Conservation (phyloP, 495 filamentous ascomycete species). For the Lasiosphaeria ovina region DNA sequence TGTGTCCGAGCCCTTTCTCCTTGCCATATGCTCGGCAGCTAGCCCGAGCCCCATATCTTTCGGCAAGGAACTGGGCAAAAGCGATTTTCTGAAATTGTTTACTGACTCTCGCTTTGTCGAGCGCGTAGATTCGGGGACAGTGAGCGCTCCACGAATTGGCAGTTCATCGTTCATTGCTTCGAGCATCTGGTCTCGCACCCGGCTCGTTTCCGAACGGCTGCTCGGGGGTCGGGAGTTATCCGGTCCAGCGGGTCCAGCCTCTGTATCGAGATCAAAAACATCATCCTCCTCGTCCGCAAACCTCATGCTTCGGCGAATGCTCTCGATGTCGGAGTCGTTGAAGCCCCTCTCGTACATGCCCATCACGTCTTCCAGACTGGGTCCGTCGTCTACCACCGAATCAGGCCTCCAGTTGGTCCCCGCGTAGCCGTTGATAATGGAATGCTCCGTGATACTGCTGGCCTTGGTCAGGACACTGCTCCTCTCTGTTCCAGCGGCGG, state of each 20-base stretch:
- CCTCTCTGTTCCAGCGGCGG: constrained; percentile 76
- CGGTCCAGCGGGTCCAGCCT: constrained; percentile 18
- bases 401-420: constrained; percentile 51
- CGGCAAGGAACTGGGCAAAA: constrained; percentile 33
- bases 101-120: constrained; percentile 36
- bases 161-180: constrained; percentile 47
- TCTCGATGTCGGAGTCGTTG: constrained; percentile 52
- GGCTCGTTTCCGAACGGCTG: constrained; percentile 35
- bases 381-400: constrained; percentile 62
- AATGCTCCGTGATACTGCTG: constrained; percentile 64
- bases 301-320: constrained; percentile 30
- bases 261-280: constrained; percentile 27
- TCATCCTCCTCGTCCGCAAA: constrained; percentile 38
- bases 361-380: constrained; percentile 90
- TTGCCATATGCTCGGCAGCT: constrained; percentile 24
- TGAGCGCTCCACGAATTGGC: constrained; percentile 25
- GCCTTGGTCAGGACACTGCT: constrained; percentile 79
- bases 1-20: constrained; percentile 13
- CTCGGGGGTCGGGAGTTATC: constrained; percentile 26
- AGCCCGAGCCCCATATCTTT: constrained; percentile 32
- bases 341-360: constrained; percentile 90
- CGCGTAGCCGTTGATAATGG: constrained; percentile 45
- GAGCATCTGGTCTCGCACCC: constrained; percentile 36
- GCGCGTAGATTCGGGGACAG: constrained; percentile 20
- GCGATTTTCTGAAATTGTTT: constrained; percentile 36